These are phyloP conservation scores for Blepharisma japonicum DNA, from an alignment of 73 alveolate species.

Conservation along the genomic window DNA sequence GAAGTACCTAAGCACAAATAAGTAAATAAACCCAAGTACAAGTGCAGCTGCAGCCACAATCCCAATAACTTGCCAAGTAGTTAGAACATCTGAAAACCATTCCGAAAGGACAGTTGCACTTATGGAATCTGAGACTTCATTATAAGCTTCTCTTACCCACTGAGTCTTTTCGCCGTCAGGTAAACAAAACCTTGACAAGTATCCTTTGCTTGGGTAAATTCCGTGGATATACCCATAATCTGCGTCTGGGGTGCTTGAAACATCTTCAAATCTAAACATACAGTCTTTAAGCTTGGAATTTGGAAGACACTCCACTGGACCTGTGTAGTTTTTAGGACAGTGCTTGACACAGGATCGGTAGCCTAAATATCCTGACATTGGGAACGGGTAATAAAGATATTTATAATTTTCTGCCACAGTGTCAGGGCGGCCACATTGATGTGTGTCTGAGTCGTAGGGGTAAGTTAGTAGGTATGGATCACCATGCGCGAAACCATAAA, in stretches of 20 bases:
- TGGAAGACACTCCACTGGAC: not conserved
- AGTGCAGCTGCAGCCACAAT: slow-evolving; percentile 66
- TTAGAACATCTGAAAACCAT: slow-evolving; percentile 13
- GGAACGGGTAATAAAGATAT: slow-evolving; percentile 54
- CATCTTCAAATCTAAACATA: not conserved
- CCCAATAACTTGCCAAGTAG: slow-evolving; percentile 53
- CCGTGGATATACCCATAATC: not conserved
- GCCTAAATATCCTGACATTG: not conserved
- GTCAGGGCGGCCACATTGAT: slow-evolving; percentile 51
- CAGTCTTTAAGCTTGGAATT: too few species aligned
- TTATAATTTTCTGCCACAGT: slow-evolving; percentile 45
- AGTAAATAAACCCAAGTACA: slow-evolving; percentile 57
- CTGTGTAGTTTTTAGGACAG: slow-evolving; percentile 33
- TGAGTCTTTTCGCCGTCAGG: not conserved
- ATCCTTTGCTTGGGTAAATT: not conserved
- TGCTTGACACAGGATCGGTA: slow-evolving; percentile 32
- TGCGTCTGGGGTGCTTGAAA: too few species aligned
- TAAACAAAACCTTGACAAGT: slow-evolving; percentile 15
- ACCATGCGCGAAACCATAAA: slow-evolving; percentile 77
- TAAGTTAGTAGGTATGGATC: slow-evolving; percentile 72
- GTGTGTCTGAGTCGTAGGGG: slow-evolving; percentile 71
- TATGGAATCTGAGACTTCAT: not conserved
- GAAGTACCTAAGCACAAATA: slow-evolving; percentile 65
- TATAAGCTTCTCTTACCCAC: not conserved
- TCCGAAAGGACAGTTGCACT: not conserved